Conservation (phyloP, 2,329 filamentous ascomycete species). For the Alternaria panax region DNA sequence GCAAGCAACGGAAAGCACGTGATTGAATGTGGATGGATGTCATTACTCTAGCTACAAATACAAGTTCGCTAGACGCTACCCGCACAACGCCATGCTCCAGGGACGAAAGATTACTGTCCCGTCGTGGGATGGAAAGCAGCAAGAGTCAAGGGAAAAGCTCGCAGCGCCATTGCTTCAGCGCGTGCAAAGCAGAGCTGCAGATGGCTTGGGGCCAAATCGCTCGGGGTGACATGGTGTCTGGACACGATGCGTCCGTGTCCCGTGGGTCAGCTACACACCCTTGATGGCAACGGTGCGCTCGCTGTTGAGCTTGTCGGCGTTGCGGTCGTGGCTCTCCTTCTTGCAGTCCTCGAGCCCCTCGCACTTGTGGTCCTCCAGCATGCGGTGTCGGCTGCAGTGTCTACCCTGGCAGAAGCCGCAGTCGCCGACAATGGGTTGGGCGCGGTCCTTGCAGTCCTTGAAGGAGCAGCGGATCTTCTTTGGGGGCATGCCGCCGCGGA, state of each 20-base stretch:
- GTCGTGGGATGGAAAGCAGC: not conserved
- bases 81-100: conserved; percentile 13
- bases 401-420: conserved; percentile 94
- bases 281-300: conserved; percentile 95
- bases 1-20: not conserved
- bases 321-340: conserved; percentile 94
- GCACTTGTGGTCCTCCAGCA: conserved; percentile 95
- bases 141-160: not conserved
- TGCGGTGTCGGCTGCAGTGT: conserved; percentile 92
- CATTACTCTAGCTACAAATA: conserved; percentile 14
- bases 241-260: not conserved
- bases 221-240: not conserved
- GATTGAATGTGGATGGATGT: not conserved
- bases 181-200: conserved; percentile 9
- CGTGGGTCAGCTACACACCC: conserved; percentile 63
- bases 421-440: conserved; percentile 93
- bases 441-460: conserved; percentile 86
- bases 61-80: not conserved
- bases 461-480: conserved; percentile 86
- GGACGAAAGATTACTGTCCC: not conserved
- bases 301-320: conserved; percentile 88
- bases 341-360: conserved; percentile 94
- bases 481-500: conserved; percentile 65
- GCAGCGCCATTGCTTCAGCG: not conserved
- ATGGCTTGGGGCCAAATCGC: conserved; percentile 8